Evolutionary conservation across 2,329 filamentous ascomycete genomes (phyloP), one percentile per base, ranked within the genome.

Genomic region (Albophoma yamanashiensis): DNA sequence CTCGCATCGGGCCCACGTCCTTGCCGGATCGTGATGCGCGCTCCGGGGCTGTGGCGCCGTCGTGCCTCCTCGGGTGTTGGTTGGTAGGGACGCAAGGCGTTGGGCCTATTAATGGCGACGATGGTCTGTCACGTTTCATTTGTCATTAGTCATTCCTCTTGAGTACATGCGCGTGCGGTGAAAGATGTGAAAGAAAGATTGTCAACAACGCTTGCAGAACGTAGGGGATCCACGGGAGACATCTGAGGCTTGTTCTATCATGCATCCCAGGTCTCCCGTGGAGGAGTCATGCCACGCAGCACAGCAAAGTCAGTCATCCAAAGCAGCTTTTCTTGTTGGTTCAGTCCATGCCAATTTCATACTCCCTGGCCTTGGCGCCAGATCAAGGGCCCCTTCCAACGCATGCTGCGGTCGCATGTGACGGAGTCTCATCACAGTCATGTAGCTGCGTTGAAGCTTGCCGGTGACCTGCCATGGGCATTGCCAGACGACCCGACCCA

Each of bases 211-310:
- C 31, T 53, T 31, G 50, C 31, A 20, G 6, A 22, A 36, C 8
- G 31, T 38, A 59, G 59, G 56, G 55, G 47, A 62, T 56, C 43
- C 59, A 64, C 59, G 57, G 61, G 62, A 64, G 62, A 55, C 58
- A 62, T 62, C 62, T 20, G 57, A 64, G 66, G 62, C 62, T 57
- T 42, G 63, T 63, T 64, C 65, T 64, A 63, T 14, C 61, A 65
- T 68, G 68, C 69, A 70, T 68, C 63, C 68, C 63, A 64, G 64
- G 60, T 62, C 67, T 45, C 55, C 52, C 55, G 7, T 39, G 43
- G 25, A 53, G 60, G 64, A 58, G 59, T 58, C 58, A 65, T 55
- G 61, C 67, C 67, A 69, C 62, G 64, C 67, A 71, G 67, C 67
- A 68, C 64, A 65, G 56, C 57, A 63, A n/a, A 22, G 56, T 38